phyloP scores from a whole-genome alignment of 352 stramenopile genomes.

The Globisporangium alternatum region DNA sequence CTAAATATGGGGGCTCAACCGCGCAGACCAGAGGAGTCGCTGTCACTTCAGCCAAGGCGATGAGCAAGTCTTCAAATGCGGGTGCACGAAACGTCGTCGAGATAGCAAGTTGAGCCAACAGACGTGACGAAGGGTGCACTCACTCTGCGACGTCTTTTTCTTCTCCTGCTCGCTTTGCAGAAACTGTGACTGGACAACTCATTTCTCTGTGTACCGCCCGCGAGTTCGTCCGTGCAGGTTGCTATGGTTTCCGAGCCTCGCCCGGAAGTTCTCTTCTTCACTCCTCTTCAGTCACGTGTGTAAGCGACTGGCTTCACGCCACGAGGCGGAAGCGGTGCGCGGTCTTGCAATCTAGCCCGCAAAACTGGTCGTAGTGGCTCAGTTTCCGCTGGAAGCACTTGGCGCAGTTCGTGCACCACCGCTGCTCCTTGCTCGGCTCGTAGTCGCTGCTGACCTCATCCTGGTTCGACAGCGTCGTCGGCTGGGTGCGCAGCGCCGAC shows the following conservation, averaged over 20 bases:
- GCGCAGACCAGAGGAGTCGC: background rate
- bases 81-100: background rate
- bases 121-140: background rate
- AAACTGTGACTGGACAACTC: background rate
- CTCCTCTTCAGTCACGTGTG: constrained; percentile 18
- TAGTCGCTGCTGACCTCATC: constrained; percentile 18
- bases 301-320: constrained; percentile 29
- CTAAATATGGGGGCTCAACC: constrained; percentile 4
- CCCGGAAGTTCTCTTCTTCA: constrained; percentile 9
- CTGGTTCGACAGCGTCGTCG: constrained; percentile 4
- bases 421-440: constrained; percentile 64
- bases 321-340: constrained; percentile 32
- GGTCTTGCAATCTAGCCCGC: constrained; percentile 68
- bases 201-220: background rate
- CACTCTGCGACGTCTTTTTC: background rate
- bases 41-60: background rate
- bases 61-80: background rate
- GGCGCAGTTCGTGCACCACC: constrained; percentile 76
- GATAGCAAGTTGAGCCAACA: background rate
- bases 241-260: background rate
- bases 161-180: background rate
- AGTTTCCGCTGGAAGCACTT: constrained; percentile 72
- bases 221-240: background rate
- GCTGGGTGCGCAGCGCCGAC: constrained; percentile 16
- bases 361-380: constrained; percentile 71